Conservation (phyloP, 805 yeast species). For the Candida broadrunensis region DNA sequence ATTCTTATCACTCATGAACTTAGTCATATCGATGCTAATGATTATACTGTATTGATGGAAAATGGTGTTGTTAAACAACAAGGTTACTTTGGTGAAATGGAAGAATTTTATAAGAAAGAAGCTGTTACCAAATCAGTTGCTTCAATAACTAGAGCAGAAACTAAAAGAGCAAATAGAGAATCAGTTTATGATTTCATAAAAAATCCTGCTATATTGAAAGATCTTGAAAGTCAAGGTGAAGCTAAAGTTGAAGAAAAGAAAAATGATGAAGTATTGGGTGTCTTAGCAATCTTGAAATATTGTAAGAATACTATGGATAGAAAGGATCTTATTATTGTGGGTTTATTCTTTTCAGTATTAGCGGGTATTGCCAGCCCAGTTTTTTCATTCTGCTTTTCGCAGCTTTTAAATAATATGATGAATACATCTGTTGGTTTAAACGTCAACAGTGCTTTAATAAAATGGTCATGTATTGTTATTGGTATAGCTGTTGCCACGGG, state of each 20-base stretch:
- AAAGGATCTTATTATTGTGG: conserved; percentile 36
- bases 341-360: conserved; percentile 49
- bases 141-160: neutral
- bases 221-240: conserved; percentile 8
- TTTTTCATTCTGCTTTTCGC: conserved; percentile 75
- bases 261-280: conserved; percentile 13
- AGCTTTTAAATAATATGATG: conserved; percentile 61
- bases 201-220: conserved; percentile 20
- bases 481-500: conserved; percentile 67
- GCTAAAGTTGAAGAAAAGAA: conserved; percentile 7
- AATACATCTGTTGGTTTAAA: conserved; percentile 33
- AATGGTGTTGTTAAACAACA: conserved; percentile 46
- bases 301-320: conserved; percentile 17
- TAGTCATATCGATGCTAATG: conserved; percentile 52
- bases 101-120: conserved; percentile 3
- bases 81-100: conserved; percentile 10
- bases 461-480: conserved; percentile 70
- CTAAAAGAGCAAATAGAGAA: neutral
- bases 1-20: conserved; percentile 79
- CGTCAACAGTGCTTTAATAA: conserved; percentile 30
- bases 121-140: neutral
- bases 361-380: conserved; percentile 71
- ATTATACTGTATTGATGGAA: conserved; percentile 56
- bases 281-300: conserved; percentile 20
- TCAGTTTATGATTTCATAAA: conserved; percentile 11